Percentiles rank a stretch among this genome's conserved stretches.
These are phyloP conservation scores for sorghum (Sorghum bicolor) DNA, from an alignment of 176 grass and related monocot species.

Conservation along the genomic window DNA sequence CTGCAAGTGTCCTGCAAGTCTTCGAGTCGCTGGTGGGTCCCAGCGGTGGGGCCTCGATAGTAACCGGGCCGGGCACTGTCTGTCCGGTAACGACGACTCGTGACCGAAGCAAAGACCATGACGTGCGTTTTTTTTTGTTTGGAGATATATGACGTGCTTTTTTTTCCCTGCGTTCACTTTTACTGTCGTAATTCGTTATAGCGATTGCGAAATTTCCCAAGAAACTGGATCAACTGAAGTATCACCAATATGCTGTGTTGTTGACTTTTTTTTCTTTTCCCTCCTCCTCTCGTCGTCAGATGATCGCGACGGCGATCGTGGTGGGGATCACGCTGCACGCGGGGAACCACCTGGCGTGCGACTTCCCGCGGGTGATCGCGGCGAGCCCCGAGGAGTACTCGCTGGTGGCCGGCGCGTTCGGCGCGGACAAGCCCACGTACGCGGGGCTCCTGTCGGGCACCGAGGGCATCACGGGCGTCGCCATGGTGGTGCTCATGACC, in stretches of 20 bases:
- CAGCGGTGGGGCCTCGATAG: not conserved
- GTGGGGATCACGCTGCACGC: conserved; percentile 83
- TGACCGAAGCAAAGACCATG: not conserved
- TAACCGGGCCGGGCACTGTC: not conserved
- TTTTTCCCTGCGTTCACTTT: not conserved
- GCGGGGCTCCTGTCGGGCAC: conserved; percentile 50
- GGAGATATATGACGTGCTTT: too few species aligned
- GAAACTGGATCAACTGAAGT: too few species aligned
- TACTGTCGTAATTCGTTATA: too few species aligned
- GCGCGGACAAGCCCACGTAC: conserved; percentile 54
- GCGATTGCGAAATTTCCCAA: too few species aligned
- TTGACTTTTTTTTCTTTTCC: not conserved
- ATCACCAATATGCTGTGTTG: not conserved
- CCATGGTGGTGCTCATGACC: conserved; percentile 80
- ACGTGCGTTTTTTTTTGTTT: too few species aligned
- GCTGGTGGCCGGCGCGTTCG: conserved; percentile 68
- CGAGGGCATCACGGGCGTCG: conserved; percentile 75
- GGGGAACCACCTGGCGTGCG: conserved; percentile 91
- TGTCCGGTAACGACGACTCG: not conserved
- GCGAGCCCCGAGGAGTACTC: conserved; percentile 56
- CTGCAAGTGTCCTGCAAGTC: too few species aligned
- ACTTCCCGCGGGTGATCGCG: conserved; percentile 83
- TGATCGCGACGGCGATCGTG: conserved; percentile 96
- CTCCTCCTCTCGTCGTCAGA: conserved; percentile 26
- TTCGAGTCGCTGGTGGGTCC: not conserved